Evolutionary conservation across 495 filamentous ascomycete species (phyloP).

Genomic region (Rhypophila decipiens): DNA sequence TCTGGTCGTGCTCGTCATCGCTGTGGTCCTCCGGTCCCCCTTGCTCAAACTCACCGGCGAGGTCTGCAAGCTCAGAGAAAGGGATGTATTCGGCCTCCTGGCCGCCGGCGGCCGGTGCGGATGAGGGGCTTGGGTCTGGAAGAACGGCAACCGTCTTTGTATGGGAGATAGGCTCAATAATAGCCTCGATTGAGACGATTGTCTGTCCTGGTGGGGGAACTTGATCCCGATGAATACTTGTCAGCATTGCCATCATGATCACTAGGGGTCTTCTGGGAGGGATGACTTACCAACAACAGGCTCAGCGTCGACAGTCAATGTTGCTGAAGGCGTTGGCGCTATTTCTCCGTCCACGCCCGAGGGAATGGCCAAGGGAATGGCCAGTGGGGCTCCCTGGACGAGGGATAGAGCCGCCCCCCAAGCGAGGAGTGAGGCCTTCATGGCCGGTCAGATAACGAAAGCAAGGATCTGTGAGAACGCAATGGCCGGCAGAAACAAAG

Average conservation of each 20-base stretch:
- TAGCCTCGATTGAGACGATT: conserved; percentile 1
- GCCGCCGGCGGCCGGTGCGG: no score
- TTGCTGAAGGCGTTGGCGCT: neutral
- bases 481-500: neutral
- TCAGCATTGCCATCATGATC: conserved; percentile 6
- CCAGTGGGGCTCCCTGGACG: conserved; percentile 5
- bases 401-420: conserved; percentile 11
- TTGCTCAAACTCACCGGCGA: neutral
- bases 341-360: neutral
- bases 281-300: no score
- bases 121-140: no score
- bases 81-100: neutral
- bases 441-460: conserved; percentile 9
- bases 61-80: neutral
- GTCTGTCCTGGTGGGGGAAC: neutral
- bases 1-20: neutral
- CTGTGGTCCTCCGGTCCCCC: conserved; percentile 1
- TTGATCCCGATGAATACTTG: neutral
- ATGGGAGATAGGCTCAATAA: conserved; percentile 7
- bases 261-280: conserved; percentile 6
- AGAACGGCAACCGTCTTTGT: conserved; percentile 1
- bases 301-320: neutral
- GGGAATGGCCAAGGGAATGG: neutral
- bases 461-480: neutral
- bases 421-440: conserved; percentile 18